Percentiles rank a stretch among this genome's conserved stretches.
Evolutionary conservation across 768 basidiomycete genomes (phyloP).

Genomic region (Trametes coccinea): DNA sequence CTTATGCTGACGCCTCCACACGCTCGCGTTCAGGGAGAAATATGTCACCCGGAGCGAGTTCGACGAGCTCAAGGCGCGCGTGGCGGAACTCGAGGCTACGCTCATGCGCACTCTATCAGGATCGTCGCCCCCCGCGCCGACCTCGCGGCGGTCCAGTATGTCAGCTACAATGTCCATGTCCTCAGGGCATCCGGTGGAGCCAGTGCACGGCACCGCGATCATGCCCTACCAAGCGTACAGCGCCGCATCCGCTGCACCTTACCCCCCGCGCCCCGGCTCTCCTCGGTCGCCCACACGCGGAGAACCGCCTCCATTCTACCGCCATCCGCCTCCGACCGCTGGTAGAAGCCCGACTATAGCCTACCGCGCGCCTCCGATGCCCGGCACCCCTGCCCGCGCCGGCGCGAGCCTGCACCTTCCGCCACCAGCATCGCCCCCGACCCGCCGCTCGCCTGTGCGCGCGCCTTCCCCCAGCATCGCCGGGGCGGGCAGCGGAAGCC

Average conservation of each 20-base stretch:
- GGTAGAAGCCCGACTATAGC: slow-evolving; percentile 4
- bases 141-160: slow-evolving; percentile 22
- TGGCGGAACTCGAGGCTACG: slow-evolving; percentile 59
- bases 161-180: slow-evolving; percentile 27
- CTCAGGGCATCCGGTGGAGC: slow-evolving; percentile 24
- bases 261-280: slow-evolving; percentile 18
- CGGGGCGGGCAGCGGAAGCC: neutral
- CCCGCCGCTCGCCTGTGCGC: slow-evolving; percentile 3
- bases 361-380: slow-evolving; percentile 4
- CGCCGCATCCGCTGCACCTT: slow-evolving; percentile 5
- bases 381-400: neutral
- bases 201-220: slow-evolving; percentile 26
- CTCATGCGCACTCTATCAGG: slow-evolving; percentile 43
- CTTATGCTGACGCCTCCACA: slow-evolving; percentile 21
- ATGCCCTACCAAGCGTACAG: slow-evolving; percentile 27
- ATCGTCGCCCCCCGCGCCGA: slow-evolving; percentile 23
- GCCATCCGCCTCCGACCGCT: neutral
- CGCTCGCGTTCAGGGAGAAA: slow-evolving; percentile 58
- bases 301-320: slow-evolving; percentile 20
- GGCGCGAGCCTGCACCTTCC: slow-evolving; percentile 5
- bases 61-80: slow-evolving; percentile 68
- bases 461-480: neutral
- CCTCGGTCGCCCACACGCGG: slow-evolving; percentile 23
- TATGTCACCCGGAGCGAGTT: slow-evolving; percentile 78
- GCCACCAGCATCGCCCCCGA: slow-evolving; percentile 2